Evolutionary conservation across 208 protist species (phyloP).

Genomic region (Acanthamoeba divionensis): DNA sequence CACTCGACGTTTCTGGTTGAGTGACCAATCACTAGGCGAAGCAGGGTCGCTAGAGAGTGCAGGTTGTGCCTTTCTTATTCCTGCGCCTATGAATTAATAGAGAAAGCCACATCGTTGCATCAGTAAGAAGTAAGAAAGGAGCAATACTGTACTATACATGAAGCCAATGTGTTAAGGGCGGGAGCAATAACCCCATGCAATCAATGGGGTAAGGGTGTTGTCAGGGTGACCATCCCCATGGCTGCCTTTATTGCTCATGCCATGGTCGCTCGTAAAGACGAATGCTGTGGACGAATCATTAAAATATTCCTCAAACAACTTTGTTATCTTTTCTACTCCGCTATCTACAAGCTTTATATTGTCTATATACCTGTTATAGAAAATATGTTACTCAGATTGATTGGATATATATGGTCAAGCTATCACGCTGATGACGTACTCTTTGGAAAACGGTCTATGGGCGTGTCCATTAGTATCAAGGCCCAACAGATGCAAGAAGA

Average conservation of each 20-base stretch:
- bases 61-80: not conserved
- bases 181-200: conserved; percentile 72
- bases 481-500: conserved; percentile 83
- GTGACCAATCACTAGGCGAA: conserved; percentile 57
- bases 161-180: too few relatives aligned
- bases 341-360: conserved; percentile 72
- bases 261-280: conserved; percentile 81
- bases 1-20: not conserved
- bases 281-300: conserved; percentile 69
- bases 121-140: too few relatives aligned
- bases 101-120: too few relatives aligned
- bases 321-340: conserved; percentile 58
- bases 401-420: not conserved
- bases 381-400: not conserved
- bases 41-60: not conserved
- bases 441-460: conserved; percentile 66
- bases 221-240: conserved; percentile 75
- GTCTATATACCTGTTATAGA: conserved; percentile 61
- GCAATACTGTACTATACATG: too few relatives aligned
- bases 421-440: conserved; percentile 66
- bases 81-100: too few relatives aligned
- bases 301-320: conserved; percentile 71
- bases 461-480: conserved; percentile 81
- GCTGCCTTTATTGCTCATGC: conserved; percentile 77
- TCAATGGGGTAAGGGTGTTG: conserved; percentile 75